Evolutionary conservation across 352 stramenopile species (phyloP).

Genomic region (Phytophthora fragariaefolia): DNA sequence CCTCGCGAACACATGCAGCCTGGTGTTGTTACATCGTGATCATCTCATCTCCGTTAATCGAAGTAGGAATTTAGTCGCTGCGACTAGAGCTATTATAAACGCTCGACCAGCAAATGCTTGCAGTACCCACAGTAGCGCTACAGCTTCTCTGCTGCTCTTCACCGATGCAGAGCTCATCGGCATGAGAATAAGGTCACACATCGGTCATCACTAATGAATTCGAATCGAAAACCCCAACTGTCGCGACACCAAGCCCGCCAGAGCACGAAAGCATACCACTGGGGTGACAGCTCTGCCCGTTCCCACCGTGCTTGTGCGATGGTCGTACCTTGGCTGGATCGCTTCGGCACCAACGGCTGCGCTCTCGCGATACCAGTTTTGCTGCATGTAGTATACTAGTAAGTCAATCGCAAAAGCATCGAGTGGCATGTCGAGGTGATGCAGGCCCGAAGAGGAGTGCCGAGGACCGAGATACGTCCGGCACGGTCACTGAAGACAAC

Average conservation of each 20-base stretch:
- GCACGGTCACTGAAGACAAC: conserved; percentile 20
- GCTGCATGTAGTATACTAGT: neutral
- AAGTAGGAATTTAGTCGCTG: conserved; percentile 19
- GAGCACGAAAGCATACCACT: neutral
- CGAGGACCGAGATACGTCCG: conserved; percentile 16
- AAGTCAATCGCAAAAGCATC: conserved; percentile 2
- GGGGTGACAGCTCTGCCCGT: neutral
- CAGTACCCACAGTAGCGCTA: neutral
- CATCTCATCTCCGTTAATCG: conserved; percentile 18
- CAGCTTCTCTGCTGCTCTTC: neutral
- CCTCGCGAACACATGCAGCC: conserved; percentile 8
- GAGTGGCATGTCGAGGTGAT: neutral
- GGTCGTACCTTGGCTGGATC: conserved; percentile 5
- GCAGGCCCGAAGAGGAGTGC: conserved; percentile 13
- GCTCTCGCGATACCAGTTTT: neutral
- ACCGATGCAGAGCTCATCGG: neutral
- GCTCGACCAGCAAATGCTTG: conserved; percentile 16
- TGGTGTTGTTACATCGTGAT: conserved; percentile 20
- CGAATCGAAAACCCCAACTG: conserved; percentile 14
- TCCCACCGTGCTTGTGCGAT: neutral
- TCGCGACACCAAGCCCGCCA: neutral
- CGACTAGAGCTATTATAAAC: conserved; percentile 15
- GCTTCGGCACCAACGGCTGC: conserved; percentile 13
- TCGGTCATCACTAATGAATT: conserved; percentile 21
- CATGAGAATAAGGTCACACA: conserved; percentile 9